These are phyloP conservation scores for Pythium sukuiense DNA, from an alignment of 352 stramenopile genomes.

Conservation along the genomic window DNA sequence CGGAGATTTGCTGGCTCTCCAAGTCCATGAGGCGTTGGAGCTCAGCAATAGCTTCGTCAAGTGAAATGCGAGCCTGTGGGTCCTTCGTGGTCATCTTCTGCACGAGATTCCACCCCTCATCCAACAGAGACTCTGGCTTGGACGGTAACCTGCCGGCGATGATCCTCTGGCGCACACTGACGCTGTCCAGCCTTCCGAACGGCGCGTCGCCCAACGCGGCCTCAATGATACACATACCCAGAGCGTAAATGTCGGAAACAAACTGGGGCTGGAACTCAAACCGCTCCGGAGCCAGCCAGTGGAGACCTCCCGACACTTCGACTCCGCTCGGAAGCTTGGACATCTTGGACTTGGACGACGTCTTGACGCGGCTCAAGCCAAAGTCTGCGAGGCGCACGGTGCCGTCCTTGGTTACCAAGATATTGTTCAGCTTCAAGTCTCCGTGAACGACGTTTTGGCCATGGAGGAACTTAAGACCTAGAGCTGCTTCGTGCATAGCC, in stretches of 20 bases:
- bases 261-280: slow-evolving; percentile 6
- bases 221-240: slow-evolving; percentile 52
- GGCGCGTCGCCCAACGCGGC: slow-evolving; percentile 20
- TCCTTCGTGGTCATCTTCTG: too few species aligned
- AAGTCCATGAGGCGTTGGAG: too few species aligned
- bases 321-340: not conserved
- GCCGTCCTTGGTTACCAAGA: slow-evolving; percentile 13
- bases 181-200: slow-evolving; percentile 7
- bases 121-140: slow-evolving; percentile 1
- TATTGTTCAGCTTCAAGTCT: slow-evolving; percentile 23
- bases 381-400: slow-evolving; percentile 27
- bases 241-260: slow-evolving; percentile 39
- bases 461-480: slow-evolving; percentile 14
- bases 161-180: not conserved
- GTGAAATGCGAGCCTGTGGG: too few species aligned
- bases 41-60: too few species aligned
- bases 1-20: too few species aligned
- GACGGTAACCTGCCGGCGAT: not conserved
- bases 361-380: slow-evolving; percentile 14
- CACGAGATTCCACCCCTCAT: slow-evolving; percentile 23
- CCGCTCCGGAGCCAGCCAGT: slow-evolving; percentile 33
- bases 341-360: not conserved
- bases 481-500: slow-evolving; percentile 15
- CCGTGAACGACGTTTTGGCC: slow-evolving; percentile 10
- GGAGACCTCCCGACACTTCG: slow-evolving; percentile 1